phyloP scores from a whole-genome alignment of 495 filamentous ascomycete genomes.

The Daldinia loculata region DNA sequence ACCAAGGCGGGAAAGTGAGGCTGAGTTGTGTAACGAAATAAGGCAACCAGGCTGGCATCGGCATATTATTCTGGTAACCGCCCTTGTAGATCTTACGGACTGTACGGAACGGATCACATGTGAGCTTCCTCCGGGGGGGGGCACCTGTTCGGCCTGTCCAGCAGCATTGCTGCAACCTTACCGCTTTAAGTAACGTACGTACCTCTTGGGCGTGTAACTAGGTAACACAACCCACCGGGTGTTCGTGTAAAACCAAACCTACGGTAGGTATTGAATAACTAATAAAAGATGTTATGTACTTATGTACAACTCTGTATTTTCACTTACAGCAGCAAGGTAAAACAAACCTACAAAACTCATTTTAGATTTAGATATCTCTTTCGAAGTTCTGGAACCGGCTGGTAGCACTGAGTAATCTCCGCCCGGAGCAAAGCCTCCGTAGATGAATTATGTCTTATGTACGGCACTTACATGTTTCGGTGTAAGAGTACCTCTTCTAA shows the following conservation, averaged over 20 bases:
- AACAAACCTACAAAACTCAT: conserved; percentile 4
- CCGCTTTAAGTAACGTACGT: conserved; percentile 12
- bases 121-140: conserved; percentile 1
- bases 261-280: background rate
- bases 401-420: conserved; percentile 21
- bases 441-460: background rate
- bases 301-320: no score
- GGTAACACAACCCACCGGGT: conserved; percentile 2
- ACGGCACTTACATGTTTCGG: background rate
- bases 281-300: background rate
- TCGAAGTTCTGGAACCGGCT: conserved; percentile 22
- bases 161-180: conserved; percentile 11
- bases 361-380: conserved; percentile 12
- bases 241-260: conserved; percentile 2
- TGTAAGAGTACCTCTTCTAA: background rate
- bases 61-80: conserved; percentile 34
- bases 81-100: conserved; percentile 25
- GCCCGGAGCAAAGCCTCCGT: conserved; percentile 36
- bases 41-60: conserved; percentile 16
- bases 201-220: conserved; percentile 8
- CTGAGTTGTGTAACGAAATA: conserved; percentile 37
- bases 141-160: conserved; percentile 16
- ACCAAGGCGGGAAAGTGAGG: conserved; percentile 40
- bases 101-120: conserved; percentile 34
- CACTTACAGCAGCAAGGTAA: background rate